Conservation (phyloP, 176 grass and related monocot species). For the Zoysia pacifica region DNA sequence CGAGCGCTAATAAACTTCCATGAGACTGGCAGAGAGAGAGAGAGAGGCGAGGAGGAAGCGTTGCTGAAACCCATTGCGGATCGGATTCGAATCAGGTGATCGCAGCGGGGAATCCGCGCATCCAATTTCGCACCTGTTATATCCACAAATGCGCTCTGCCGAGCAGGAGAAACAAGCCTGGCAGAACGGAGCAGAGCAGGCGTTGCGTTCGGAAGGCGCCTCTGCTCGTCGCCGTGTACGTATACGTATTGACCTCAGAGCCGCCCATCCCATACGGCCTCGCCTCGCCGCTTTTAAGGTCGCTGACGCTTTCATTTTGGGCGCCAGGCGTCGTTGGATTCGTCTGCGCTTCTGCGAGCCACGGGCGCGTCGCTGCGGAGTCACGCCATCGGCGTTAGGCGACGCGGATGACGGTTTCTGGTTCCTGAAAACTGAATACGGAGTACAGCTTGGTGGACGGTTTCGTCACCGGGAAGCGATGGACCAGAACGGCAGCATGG, state of each 20-base stretch:
- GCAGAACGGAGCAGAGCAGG: background rate
- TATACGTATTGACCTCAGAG: slow-evolving; percentile 39
- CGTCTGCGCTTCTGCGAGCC: background rate
- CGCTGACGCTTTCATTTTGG: slow-evolving; percentile 21
- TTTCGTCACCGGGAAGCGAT: no score
- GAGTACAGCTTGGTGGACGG: no score
- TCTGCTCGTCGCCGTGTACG: no score
- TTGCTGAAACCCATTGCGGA: slow-evolving; percentile 37
- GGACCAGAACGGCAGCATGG: no score
- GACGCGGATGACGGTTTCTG: background rate
- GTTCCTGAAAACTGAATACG: background rate
- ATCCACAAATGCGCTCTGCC: slow-evolving; percentile 42
- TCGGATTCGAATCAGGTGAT: slow-evolving; percentile 25
- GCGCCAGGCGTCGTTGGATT: slow-evolving; percentile 32
- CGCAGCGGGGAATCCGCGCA: background rate
- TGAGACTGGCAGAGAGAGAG: no score
- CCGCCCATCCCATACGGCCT: background rate
- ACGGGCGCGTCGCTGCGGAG: background rate
- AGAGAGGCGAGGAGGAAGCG: background rate
- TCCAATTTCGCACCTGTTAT: background rate
- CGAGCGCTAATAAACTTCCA: no score
- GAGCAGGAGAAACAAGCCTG: slow-evolving; percentile 20
- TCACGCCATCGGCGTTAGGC: background rate
- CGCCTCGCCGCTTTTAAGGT: background rate
- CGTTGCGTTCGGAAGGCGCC: no score